Evolutionary conservation across 345 rosid species (phyloP), one percentile per base, ranked within the genome.

Genomic region (Trapa incisa): DNA sequence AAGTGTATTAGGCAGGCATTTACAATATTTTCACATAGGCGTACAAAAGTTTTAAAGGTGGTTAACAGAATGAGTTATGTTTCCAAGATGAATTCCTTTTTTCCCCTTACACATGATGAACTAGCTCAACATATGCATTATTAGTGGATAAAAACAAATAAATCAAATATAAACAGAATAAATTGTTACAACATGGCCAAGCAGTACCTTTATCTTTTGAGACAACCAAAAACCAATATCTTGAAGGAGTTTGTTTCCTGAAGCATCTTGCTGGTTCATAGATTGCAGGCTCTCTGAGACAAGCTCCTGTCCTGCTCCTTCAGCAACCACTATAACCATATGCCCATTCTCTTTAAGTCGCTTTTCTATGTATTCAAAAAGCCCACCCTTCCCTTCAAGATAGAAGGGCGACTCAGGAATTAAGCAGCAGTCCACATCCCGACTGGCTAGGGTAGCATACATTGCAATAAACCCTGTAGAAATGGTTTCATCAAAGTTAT

Each of bases 321-420:
- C 98, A 56, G 96, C 98, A 54, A 87, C 57, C 70, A 87, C 98
- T 67, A 92, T 80, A 71, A 89, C 92, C 90, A 92, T 85, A 77
- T 92, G 98, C 37, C 90, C 98, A 67, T 83, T 80, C 75, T 89
- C 94, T 75, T 79, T 84, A 47, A 92, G 90, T 39, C 85, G 76
- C 70, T 81, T 84, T 36, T 70, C 79, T 38, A 89, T 83, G 76
- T 61, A 89, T 78, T 87, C 87, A 72, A 71, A 85, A 54, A 92
- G 92, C 53, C 98, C 98, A 68, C 98, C 96, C 42, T 78, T 74
- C 66, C 95, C 98, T 77, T 92, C 95, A 6, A 92, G 94, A 75
- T 79, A 89, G 83, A 92, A 92, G 17, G 95, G 89, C 54, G 98
- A 92, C 83, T 92, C 98, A 3, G 98, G 98, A 79, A 92, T 92